Base-by-base conservation (phyloP, 495 filamentous ascomycete species). In the Penicillium coprophilum region DNA sequence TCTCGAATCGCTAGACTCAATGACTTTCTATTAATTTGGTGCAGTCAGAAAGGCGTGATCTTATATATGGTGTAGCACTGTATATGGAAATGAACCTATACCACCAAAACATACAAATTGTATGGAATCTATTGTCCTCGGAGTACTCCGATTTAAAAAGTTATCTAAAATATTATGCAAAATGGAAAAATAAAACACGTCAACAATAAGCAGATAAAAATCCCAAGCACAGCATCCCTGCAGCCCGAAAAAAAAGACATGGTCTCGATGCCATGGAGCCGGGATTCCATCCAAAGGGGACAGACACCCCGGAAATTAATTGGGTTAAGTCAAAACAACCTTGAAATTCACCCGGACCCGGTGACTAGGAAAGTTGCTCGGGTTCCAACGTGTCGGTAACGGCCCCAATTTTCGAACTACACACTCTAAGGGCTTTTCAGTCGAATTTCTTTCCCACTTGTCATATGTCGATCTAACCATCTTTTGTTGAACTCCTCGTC, bases 301-400 rank as follows among this genome's bases (percentile, higher is more conserved):
- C 53, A 46, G 57, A 57, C 53, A 46, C 21, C 47, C 53, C 47
- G 50, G 46, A 23, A 41, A 41, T 57, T 47, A 46, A 47, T 63
- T 63, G 20, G n/a, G 20, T 59, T 44, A 59, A 59, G 65, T 63
- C 50, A 61, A 11, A 39, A 15, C 15, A 39, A 19, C 38, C n/a
- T 46, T 50, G 61, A 55, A 51, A 41, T 48, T 50, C 30, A 39
- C 52, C 55, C 50, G 53, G 63, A 66, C 66, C 65, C 66, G 58
- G 63, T 55, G 52, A 49, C 32, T 55, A 43, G 65, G 65, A 68
- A 61, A 51, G 58, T 52, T 52, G 46, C 31, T 53, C 56, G 57
- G 66, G 60, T 61, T 54, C 66, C 66, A 66, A 48, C 17, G 55
- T 36, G 56, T 62, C 66, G 66, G 66, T 58, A 68, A 57, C 63